Evolutionary conservation across 2,329 filamentous ascomycete genomes (phyloP), one percentile per base, ranked within the genome.

Genomic region (Aspergillus sp.): DNA sequence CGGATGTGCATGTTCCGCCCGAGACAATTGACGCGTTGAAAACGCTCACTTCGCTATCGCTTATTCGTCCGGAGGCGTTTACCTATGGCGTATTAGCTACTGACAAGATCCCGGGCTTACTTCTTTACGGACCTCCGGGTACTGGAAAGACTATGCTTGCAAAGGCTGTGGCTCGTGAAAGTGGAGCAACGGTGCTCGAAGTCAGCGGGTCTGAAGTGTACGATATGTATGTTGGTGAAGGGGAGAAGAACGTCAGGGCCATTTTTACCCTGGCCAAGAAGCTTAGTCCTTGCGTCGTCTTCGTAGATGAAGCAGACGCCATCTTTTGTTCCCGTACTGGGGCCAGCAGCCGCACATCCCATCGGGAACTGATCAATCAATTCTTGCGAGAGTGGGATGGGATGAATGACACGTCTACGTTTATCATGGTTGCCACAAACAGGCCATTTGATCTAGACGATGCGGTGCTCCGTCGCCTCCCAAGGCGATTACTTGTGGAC

Each of bases 361-460:
- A 96, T 66, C 86, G 93, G 50, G 93, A 97, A 72, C 88, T 95
- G 55, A 93, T 98, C 73, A 99, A 97, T 70, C 93, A 99, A 75
- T 98, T 98, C 73, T 79, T 99, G 50, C 89, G 92, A 54, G 93
- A 98, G 73, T 98, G 93, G 95, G 95, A 98, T 67, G 95, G 95
- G 11, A 88, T 98, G 80, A 89, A 90, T 66, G 82, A 87, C 58
- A 84, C 87, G 47, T 90, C 89, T 17, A 91, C 93, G 3, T 98
- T 99, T 73, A 93, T 99, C 74, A 97, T 99, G 92, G 92, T 98
- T 0, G 93, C 95, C 27, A 98, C 93, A 8, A 98, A 99, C 74
- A 84, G 93, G 9, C 95, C 95, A 0, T 97, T 96, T 68, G 95
- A 98, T 69, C 84, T 99, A 1, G 95, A 99, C 68, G 77, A 81